A percentile compares a stretch with the other conserved stretches of the same genome.
phyloP scores from a whole-genome alignment of 441 rosid species.

The Erodium moschatum region DNA sequence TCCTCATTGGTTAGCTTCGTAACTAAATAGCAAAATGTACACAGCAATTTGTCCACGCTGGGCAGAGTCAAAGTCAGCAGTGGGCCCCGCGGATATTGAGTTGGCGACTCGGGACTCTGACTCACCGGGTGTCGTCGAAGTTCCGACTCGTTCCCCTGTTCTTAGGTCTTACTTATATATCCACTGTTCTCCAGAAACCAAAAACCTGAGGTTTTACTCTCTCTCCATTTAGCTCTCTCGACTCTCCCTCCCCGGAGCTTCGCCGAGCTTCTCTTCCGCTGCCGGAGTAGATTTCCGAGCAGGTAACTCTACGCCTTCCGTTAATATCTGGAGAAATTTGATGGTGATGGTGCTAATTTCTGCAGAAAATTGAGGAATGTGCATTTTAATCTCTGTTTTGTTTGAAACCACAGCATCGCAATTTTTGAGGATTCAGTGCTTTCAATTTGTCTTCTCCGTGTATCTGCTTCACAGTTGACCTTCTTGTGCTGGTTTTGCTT shows the following conservation, averaged over 20 bases:
- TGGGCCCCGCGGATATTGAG: background rate
- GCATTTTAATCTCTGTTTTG: background rate
- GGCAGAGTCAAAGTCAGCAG: background rate
- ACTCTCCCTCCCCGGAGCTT: background rate
- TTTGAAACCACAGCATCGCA: background rate
- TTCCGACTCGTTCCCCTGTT: constrained; percentile 9
- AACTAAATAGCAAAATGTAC: too few species aligned
- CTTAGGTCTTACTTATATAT: background rate
- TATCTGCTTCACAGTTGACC: background rate
- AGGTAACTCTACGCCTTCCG: background rate
- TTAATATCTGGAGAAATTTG: background rate
- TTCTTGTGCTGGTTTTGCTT: background rate
- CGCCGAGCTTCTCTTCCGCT: background rate
- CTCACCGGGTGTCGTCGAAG: constrained; percentile 6
- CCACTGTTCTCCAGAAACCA: background rate
- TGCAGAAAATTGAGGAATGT: constrained; percentile 2
- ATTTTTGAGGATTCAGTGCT: background rate
- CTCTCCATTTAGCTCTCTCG: background rate
- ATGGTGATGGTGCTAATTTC: background rate
- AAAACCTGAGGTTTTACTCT: background rate
- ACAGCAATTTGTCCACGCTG: too few species aligned
- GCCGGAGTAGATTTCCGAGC: background rate
- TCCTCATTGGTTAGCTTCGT: too few species aligned
- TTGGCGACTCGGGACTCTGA: background rate
- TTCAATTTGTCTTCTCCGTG: background rate